Base-by-base conservation (phyloP, 208 protist genomes). In the Novymonas esmeraldas region DNA sequence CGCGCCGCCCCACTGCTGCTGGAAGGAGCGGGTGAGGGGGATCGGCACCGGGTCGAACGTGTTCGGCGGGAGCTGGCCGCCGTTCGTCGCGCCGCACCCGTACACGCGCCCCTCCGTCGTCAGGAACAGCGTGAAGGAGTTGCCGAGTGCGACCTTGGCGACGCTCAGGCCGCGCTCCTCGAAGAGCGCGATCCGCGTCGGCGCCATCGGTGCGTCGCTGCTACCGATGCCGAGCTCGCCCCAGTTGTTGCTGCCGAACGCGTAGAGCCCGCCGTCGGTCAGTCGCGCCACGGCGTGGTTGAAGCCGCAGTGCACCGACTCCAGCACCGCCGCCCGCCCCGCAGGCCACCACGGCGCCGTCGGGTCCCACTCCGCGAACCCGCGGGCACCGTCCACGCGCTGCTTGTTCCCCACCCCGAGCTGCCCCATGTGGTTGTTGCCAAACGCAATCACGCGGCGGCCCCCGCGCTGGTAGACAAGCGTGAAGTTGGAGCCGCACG, bases 401-500 rank as follows among this genome's bases (percentile, higher is more conserved):
- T 69, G 44, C 49, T 90, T 90, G 64, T 86, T 74, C 22, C 87
- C 87, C 46, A 83, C 69, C 26, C 83, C 87, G 3, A 93, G 87
- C 70, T 93, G 87, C 26, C 87, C 87, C 58, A 85, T 69, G 74
- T 89, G 79, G 52, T 93, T 93, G 62, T 86, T 89, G 54, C 87
- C 87, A 65, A 93, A 86, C 26, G 64, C 72, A 22, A 89, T 65
- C 36, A 66, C 87, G 6, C 83, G 83, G 24, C 79, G 81, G 41
- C 76, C 65, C 24, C 70, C 70, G 31, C 45, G 51, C 50, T 78
- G 73, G 63, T 93, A 93, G 42, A 89, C 67, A 18, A 93, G 45
- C 18, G 70, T 88, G 73, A 82, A 90, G 73, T 90, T 90, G 3
- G 79, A 82, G 45, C 87, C 87, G 64, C 87, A 93, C 16, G 59